Percentiles rank a stretch among this genome's conserved stretches.
phyloP scores from a whole-genome alignment of 495 filamentous ascomycete genomes.

The Penicillium bialowiezense region DNA sequence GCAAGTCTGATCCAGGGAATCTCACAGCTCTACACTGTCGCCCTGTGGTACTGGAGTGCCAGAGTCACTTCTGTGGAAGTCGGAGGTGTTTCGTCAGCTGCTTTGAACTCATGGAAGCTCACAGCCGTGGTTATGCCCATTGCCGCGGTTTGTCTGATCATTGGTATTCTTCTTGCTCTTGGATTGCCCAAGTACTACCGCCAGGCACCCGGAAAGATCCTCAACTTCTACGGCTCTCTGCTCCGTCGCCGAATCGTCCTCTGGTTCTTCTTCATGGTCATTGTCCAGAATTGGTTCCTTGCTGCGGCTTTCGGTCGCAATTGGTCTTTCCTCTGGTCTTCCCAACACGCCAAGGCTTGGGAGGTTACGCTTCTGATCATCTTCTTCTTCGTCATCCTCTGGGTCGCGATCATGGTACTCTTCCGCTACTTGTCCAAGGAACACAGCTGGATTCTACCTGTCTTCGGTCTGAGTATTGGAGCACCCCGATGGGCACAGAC shows the following conservation, averaged over 20 bases:
- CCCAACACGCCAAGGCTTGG: constrained; percentile 51
- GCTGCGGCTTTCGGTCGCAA: constrained; percentile 59
- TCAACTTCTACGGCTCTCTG: constrained; percentile 38
- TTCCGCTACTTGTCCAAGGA: constrained; percentile 50
- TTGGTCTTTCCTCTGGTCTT: constrained; percentile 59
- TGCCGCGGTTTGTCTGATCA: constrained; percentile 52
- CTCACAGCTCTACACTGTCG: constrained; percentile 60
- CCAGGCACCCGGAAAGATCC: constrained; percentile 29
- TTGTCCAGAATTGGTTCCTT: constrained; percentile 68
- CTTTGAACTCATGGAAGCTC: constrained; percentile 45
- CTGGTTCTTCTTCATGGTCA: constrained; percentile 52
- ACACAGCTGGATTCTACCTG: constrained; percentile 63
- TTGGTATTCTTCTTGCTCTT: constrained; percentile 51
- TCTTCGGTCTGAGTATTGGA: constrained; percentile 63
- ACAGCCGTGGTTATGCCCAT: constrained; percentile 50
- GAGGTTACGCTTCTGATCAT: constrained; percentile 50
- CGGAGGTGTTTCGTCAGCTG: constrained; percentile 23
- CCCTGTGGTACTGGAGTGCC: constrained; percentile 67
- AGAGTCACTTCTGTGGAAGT: constrained; percentile 27
- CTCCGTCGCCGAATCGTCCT: constrained; percentile 58
- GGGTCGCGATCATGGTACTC: constrained; percentile 45
- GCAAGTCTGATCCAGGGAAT: constrained; percentile 62
- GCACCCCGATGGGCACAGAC: constrained; percentile 65
- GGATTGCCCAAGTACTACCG: constrained; percentile 65
- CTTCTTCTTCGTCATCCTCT: constrained; percentile 58